Evolutionary conservation across 1,284 basidiomycete genomes (phyloP), one percentile per base, ranked within the genome.

Genomic region (Hortiboletus rubellus): DNA sequence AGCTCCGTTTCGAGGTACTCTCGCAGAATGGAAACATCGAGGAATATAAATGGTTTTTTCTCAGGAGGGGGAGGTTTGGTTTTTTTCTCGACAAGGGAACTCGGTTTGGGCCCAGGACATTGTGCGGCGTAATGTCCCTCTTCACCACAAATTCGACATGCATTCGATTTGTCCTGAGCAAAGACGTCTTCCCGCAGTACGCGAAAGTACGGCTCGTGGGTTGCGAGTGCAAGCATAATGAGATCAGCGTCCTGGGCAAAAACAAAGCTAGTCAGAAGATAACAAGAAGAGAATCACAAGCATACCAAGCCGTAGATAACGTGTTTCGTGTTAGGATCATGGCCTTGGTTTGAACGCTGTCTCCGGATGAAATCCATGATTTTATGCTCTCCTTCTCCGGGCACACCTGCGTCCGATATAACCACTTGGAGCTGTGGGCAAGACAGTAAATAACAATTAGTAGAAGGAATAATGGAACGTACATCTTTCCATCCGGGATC

Each of bases 301-400:
- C 86, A 60, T 68, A 94, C 92, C 69, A 99, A 79, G 64, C 97
- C 97, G 77, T 99, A 99, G 64, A 99, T 98, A 61, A 98, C 96
- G 73, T 99, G 97, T 45, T 83, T 82, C 5, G 94, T 98, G 71
- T 99, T 99, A 33, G 97, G 89, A 74, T 99, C 91, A 77, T 98
- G 91, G 12, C 88, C 89, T 36, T 86, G 83, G 69, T 97, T 92
- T 47, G 83, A 82, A 49, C 97, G 84, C 69, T 98, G 95, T 48
- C 96, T 83, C 58, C 97, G 83, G 63, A 99, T 97, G 74, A 87
- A 98, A 71, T 99, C 97, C 94, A 99, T 98, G 65, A 99, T 98
- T 79, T 99, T 99, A 78, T 99, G 97, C 74, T 99, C 97, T 70
- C 97, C 97, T 76, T 99, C 97, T 63, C 96, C 96, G 2, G 96